These are phyloP conservation scores for Sequoia sempervirens DNA, from an alignment of 75 land plant species.

Conservation along the genomic window DNA sequence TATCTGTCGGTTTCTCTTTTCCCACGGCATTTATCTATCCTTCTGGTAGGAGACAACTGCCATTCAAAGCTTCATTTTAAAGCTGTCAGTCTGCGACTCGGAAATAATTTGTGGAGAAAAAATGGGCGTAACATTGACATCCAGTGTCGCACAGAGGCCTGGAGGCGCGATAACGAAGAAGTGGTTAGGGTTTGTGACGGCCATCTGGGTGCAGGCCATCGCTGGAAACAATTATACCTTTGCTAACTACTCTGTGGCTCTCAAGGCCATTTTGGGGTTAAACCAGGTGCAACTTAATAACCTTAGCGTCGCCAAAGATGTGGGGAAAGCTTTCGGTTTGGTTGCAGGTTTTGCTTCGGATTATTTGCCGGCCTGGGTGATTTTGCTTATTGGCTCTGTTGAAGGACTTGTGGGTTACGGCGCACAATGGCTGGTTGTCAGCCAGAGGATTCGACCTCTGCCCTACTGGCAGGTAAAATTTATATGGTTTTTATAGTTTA, in stretches of 20 bases:
- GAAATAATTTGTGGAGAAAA: not conserved
- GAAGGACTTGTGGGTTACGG: constrained; percentile 89
- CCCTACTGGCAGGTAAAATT: constrained; percentile 77
- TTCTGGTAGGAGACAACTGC: not conserved
- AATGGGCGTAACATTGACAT: not conserved
- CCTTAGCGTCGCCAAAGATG: constrained; percentile 88
- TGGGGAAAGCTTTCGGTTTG: constrained; percentile 86
- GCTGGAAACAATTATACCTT: constrained; percentile 98
- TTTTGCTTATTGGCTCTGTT: constrained; percentile 76
- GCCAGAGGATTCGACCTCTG: constrained; percentile 48
- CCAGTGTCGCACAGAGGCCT: not conserved
- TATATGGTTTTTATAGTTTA: no score
- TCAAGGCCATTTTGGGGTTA: constrained; percentile 68
- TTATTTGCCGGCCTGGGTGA: constrained; percentile 48
- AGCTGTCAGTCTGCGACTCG: not conserved
- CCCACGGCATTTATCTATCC: no score
- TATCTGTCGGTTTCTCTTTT: not conserved
- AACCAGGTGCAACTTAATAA: constrained; percentile 84
- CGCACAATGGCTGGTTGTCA: constrained; percentile 83
- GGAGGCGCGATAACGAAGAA: constrained; percentile 30
- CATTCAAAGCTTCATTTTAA: not conserved
- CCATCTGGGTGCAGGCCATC: constrained; percentile 95
- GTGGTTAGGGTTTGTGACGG: no score
- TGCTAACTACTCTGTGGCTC: constrained; percentile 80
- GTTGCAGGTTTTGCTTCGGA: constrained; percentile 85